phyloP scores from a whole-genome alignment of 805 yeast genomes.

The Debaryomyces castellii region DNA sequence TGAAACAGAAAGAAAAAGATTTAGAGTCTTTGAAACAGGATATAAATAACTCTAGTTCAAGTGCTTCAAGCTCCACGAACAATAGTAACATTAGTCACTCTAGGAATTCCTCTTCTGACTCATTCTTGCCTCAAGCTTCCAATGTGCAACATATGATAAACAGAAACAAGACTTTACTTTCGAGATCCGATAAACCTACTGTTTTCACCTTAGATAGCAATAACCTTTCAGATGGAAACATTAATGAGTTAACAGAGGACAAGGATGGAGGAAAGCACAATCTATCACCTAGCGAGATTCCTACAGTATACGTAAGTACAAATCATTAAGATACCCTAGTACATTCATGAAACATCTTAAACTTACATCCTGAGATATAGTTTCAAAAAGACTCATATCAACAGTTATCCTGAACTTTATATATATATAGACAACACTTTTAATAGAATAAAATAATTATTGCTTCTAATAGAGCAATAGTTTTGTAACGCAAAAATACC shows the following conservation, averaged over 20 bases:
- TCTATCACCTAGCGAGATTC: slow-evolving; percentile 3
- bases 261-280: neutral
- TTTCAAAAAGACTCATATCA: too few relatives aligned
- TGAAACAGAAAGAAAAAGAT: slow-evolving; percentile 36
- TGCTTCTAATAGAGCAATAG: too few relatives aligned
- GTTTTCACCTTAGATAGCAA: slow-evolving; percentile 1
- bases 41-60: neutral
- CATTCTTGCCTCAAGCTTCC: slow-evolving; percentile 8
- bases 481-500: too few relatives aligned
- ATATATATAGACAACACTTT: too few relatives aligned
- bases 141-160: slow-evolving; percentile 9
- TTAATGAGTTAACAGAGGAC: neutral
- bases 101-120: slow-evolving; percentile 10
- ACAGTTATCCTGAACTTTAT: too few relatives aligned
- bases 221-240: neutral
- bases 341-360: too few relatives aligned
- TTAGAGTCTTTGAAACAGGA: slow-evolving; percentile 14
- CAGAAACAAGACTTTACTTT: slow-evolving; percentile 3
- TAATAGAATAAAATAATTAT: too few relatives aligned
- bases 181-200: slow-evolving; percentile 2
- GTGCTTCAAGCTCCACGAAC: neutral
- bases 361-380: too few relatives aligned
- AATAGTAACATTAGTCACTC: slow-evolving; percentile 3
- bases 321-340: slow-evolving; percentile 2
- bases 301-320: slow-evolving; percentile 12